Conservation (phyloP, 2,329 filamentous ascomycete genomes). For the Claviceps pusilla region DNA sequence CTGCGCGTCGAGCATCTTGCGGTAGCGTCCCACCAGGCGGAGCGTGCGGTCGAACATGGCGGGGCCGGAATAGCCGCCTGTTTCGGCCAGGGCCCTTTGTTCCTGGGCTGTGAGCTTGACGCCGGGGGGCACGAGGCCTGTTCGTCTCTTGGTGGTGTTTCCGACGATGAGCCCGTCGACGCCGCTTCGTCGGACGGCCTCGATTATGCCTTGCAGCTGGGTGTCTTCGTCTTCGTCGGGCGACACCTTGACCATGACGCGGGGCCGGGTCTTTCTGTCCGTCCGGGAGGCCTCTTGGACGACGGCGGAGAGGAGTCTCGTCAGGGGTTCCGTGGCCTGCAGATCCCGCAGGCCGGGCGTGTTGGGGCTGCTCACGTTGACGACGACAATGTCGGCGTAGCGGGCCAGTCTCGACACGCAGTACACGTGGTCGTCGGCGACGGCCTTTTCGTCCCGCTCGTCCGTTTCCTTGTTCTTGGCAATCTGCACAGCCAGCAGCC, state of each 20-base stretch:
- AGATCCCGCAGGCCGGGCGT: constrained; percentile 80
- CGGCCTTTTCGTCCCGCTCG: constrained; percentile 68
- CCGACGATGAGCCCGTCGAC: constrained; percentile 94
- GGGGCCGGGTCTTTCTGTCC: constrained; percentile 49
- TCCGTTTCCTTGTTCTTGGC: constrained; percentile 94
- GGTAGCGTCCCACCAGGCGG: constrained; percentile 64
- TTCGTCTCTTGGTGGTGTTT: constrained; percentile 82
- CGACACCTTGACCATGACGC: constrained; percentile 94
- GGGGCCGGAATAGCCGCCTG: constrained; percentile 82
- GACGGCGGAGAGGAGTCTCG: constrained; percentile 64
- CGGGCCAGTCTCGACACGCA: constrained; percentile 69
- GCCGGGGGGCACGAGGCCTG: constrained; percentile 53
- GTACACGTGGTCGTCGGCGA: constrained; percentile 71
- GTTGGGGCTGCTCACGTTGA: constrained; percentile 95
- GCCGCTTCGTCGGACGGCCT: constrained; percentile 67
- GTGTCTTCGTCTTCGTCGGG: constrained; percentile 80
- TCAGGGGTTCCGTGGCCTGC: constrained; percentile 72
- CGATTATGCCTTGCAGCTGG: constrained; percentile 77
- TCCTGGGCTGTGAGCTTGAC: constrained; percentile 52
- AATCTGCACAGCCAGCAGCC: constrained; percentile 76
- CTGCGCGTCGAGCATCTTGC: constrained; percentile 47
- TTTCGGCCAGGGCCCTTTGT: constrained; percentile 52
- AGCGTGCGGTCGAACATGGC: constrained; percentile 73
- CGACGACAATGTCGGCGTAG: constrained; percentile 91
- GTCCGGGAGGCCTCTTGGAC: constrained; percentile 60